A percentile compares a stretch with the other conserved stretches of the same genome.
Evolutionary conservation across 2,329 filamentous ascomycete genomes (phyloP).

Genomic region (Fusarium mexicanum): DNA sequence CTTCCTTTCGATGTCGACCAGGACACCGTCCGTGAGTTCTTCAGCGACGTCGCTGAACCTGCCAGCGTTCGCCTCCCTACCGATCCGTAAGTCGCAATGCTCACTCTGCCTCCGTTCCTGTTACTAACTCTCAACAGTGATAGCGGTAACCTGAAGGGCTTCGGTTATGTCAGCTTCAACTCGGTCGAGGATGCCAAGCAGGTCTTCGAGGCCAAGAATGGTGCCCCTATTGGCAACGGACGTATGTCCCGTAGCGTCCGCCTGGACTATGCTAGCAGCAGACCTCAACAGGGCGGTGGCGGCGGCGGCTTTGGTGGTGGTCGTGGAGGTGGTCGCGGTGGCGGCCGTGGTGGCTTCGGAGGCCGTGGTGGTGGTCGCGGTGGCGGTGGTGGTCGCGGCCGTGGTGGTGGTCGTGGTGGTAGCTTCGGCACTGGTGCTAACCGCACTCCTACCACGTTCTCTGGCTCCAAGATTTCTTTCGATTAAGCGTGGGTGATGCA

Average conservation of each 20-base stretch:
- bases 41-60: conserved; percentile 75
- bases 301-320: conserved; percentile 58
- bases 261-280: conserved; percentile 81
- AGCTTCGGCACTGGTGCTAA: conserved; percentile 35
- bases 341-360: conserved; percentile 60
- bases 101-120: not conserved
- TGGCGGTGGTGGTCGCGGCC: conserved; percentile 56
- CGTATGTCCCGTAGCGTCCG: conserved; percentile 79
- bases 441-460: conserved; percentile 49
- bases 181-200: conserved; percentile 84
- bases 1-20: conserved; percentile 85
- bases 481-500: conserved; percentile 53
- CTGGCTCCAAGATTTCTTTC: conserved; percentile 84
- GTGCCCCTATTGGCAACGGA: conserved; percentile 68
- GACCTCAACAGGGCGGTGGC: conserved; percentile 66
- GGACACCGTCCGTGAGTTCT: conserved; percentile 77
- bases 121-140: conserved; percentile 61
- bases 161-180: conserved; percentile 87
- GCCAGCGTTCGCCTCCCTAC: conserved; percentile 88
- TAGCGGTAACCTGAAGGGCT: conserved; percentile 86
- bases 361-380: conserved; percentile 57
- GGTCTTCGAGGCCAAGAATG: conserved; percentile 76
- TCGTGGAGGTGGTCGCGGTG: conserved; percentile 54
- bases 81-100: conserved; percentile 67
- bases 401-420: conserved; percentile 34